These are phyloP conservation scores for Rhodotorula sp. DNA, from an alignment of 1,284 basidiomycete species.

Conservation along the genomic window DNA sequence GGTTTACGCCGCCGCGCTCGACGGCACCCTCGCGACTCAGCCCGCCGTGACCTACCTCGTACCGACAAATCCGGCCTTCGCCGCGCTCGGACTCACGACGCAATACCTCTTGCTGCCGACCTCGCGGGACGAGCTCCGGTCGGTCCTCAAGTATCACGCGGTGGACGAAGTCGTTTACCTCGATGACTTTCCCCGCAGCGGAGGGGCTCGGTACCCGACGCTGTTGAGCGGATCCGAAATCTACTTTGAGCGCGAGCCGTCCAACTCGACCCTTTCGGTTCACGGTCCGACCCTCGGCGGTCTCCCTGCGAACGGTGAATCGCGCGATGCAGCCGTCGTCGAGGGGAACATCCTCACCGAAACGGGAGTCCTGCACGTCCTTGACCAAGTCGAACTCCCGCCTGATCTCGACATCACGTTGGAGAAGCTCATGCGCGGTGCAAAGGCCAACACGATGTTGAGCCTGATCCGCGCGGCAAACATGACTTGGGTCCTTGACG, in stretches of 20 bases:
- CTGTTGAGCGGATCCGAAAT: conserved; percentile 51
- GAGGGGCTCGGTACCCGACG: conserved; percentile 44
- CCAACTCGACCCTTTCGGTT: conserved; percentile 30
- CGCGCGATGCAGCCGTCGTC: conserved; percentile 43
- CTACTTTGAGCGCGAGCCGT: conserved; percentile 43
- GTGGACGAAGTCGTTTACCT: conserved; percentile 75
- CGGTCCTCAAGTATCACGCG: conserved; percentile 80
- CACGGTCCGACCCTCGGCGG: conserved; percentile 56
- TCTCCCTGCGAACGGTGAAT: conserved; percentile 51
- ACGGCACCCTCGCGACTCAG: conserved; percentile 60
- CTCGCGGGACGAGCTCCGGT: conserved; percentile 72
- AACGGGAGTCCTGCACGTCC: conserved; percentile 87
- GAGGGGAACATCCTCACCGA: conserved; percentile 67
- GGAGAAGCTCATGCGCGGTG: conserved; percentile 84
- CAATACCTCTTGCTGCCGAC: conserved; percentile 71
- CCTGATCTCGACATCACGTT: conserved; percentile 75
- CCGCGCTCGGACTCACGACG: conserved; percentile 81
- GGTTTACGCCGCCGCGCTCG: conserved; percentile 73
- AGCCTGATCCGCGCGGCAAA: conserved; percentile 78
- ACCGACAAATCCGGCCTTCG: conserved; percentile 84
- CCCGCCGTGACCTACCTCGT: conserved; percentile 80
- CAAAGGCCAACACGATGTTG: conserved; percentile 74
- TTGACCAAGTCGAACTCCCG: conserved; percentile 81
- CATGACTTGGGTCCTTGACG: conserved; percentile 84
- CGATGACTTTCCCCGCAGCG: conserved; percentile 55